Evolutionary conservation across 345 rosid genomes (phyloP).

Genomic region (Hypericum perforatum): DNA sequence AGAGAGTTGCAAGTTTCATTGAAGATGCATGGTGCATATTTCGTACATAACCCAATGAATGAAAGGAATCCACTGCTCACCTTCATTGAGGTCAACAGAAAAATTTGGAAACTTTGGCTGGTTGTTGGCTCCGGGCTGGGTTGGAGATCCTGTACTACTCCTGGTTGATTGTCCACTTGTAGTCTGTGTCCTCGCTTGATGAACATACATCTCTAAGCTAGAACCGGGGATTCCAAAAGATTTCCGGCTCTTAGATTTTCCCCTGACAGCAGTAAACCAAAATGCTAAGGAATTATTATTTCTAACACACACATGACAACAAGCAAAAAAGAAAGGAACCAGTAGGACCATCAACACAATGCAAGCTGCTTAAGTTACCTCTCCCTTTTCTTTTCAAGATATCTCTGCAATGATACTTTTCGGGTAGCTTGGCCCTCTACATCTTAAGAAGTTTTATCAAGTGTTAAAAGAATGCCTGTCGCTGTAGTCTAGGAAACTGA

Average conservation of each 20-base stretch:
- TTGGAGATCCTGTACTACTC: slow-evolving; percentile 28
- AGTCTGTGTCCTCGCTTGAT: slow-evolving; percentile 32
- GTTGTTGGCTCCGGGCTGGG: slow-evolving; percentile 38
- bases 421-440: slow-evolving; percentile 62
- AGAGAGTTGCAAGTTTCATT: too few relatives aligned
- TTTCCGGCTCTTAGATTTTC: slow-evolving; percentile 47
- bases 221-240: slow-evolving; percentile 38
- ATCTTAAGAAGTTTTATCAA: slow-evolving; percentile 31
- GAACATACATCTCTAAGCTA: slow-evolving; percentile 42
- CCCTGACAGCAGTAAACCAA: slow-evolving; percentile 25
- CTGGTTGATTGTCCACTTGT: slow-evolving; percentile 39
- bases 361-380: slow-evolving; percentile 35
- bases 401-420: slow-evolving; percentile 58
- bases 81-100: slow-evolving; percentile 56
- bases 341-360: background rate
- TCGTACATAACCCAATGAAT: too few relatives aligned
- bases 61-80: slow-evolving; percentile 17
- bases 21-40: too few relatives aligned
- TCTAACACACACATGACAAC: background rate
- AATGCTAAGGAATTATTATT: background rate
- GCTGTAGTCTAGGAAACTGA: too few relatives aligned
- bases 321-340: background rate
- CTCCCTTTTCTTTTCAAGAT: slow-evolving; percentile 65
- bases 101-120: slow-evolving; percentile 30
- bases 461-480: slow-evolving; percentile 9